Conservation (phyloP, 257 asterid species). For the Handroanthus guayacan region DNA sequence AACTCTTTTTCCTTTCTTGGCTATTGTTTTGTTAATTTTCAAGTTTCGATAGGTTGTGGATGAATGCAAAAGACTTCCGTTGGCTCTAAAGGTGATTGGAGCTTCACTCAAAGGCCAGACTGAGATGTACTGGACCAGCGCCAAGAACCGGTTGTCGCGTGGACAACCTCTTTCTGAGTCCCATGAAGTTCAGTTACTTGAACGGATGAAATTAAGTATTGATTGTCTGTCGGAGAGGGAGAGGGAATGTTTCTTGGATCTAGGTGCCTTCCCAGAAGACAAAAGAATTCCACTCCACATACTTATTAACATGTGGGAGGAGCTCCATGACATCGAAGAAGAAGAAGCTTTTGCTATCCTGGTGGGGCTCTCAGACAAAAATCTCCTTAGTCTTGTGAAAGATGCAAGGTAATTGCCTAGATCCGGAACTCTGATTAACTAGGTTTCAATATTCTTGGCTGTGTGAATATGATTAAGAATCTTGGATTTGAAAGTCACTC, state of each 20-base stretch:
- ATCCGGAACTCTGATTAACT: neutral
- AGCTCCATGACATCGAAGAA: conserved; percentile 82
- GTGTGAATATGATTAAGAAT: neutral
- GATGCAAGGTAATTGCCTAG: conserved; percentile 66
- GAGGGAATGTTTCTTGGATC: conserved; percentile 84
- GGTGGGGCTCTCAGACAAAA: conserved; percentile 85
- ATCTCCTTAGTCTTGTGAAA: conserved; percentile 79
- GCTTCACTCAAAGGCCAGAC: conserved; percentile 81
- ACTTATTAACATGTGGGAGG: conserved; percentile 94
- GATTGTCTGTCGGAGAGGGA: conserved; percentile 73
- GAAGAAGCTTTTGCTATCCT: conserved; percentile 83
- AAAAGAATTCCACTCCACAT: conserved; percentile 85
- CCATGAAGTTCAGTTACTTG: conserved; percentile 76
- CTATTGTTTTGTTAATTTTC: conserved; percentile 17
- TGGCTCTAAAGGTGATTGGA: conserved; percentile 93
- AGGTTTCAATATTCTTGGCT: neutral
- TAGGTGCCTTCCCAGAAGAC: conserved; percentile 90
- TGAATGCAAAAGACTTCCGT: conserved; percentile 90
- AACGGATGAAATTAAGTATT: conserved; percentile 83
- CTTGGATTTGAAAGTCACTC: neutral
- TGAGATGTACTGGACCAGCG: conserved; percentile 83
- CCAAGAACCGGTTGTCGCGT: conserved; percentile 72
- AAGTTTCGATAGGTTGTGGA: conserved; percentile 61
- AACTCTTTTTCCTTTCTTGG: neutral
- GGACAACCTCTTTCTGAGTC: conserved; percentile 82